phyloP scores from a whole-genome alignment of 2,329 filamentous ascomycete species.

The Ceratocystis colombiana region DNA sequence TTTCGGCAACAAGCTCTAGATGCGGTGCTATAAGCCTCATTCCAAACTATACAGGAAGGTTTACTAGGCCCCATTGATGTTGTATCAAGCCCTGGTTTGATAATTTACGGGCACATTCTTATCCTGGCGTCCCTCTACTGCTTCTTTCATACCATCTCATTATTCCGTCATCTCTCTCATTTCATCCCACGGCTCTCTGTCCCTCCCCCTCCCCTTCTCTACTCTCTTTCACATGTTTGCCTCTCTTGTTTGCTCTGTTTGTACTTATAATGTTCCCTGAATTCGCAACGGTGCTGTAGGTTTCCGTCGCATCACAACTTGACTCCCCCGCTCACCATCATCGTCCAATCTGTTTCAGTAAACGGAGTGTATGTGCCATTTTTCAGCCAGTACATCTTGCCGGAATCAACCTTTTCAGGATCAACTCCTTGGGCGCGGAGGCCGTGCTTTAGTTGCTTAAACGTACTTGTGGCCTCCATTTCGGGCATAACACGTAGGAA shows the following conservation, averaged over 20 bases:
- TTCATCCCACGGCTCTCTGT: background rate
- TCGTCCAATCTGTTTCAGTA: slow-evolving; percentile 55
- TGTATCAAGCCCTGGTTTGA: background rate
- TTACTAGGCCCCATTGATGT: background rate
- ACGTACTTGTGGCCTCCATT: slow-evolving; percentile 64
- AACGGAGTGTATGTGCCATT: slow-evolving; percentile 60
- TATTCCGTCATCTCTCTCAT: background rate
- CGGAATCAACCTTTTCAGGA: slow-evolving; percentile 37
- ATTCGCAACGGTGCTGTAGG: background rate
- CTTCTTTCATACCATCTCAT: background rate
- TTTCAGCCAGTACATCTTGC: slow-evolving; percentile 54
- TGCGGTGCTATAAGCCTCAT: too few species aligned
- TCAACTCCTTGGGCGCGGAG: slow-evolving; percentile 66
- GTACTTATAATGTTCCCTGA: background rate
- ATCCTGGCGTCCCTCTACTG: background rate
- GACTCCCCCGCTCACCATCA: slow-evolving; percentile 55
- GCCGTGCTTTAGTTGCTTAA: slow-evolving; percentile 75
- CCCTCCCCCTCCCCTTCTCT: background rate
- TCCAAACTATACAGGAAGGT: background rate
- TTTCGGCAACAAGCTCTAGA: background rate
- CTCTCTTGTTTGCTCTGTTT: background rate
- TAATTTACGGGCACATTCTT: background rate
- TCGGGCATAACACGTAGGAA: slow-evolving; percentile 60
- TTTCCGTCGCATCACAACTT: slow-evolving; percentile 46
- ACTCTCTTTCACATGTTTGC: too few species aligned